Percentiles rank a stretch among this genome's conserved stretches.
phyloP scores from a whole-genome alignment of 2,329 filamentous ascomycete species.

The Lomentospora prolificans region DNA sequence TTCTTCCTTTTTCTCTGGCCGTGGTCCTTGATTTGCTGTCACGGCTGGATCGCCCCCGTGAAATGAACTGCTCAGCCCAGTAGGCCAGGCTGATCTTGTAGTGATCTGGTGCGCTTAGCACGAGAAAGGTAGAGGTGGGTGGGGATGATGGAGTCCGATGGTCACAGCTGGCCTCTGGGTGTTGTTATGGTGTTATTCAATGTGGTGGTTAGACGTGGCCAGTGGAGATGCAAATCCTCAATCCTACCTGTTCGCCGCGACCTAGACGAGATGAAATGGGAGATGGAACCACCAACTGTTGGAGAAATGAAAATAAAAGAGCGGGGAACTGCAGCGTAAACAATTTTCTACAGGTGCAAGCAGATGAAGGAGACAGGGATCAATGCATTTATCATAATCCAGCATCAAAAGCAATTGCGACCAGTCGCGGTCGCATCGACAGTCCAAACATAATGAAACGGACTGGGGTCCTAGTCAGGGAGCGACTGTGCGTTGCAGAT shows the following conservation, averaged over 20 bases:
- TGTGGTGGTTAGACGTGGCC: background rate
- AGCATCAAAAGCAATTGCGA: background rate
- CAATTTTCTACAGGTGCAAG: background rate
- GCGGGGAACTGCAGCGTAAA: background rate
- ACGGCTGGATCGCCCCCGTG: background rate
- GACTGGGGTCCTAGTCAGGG: background rate
- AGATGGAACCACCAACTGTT: background rate
- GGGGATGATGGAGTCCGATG: background rate
- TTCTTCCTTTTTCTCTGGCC: background rate
- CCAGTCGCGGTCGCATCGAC: background rate
- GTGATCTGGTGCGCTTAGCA: background rate
- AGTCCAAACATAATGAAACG: background rate
- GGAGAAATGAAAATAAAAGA: background rate
- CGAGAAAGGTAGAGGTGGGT: background rate
- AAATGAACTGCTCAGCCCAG: background rate
- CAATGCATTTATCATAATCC: background rate
- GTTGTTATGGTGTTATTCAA: background rate
- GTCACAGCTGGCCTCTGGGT: background rate
- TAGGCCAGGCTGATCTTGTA: background rate
- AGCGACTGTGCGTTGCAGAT: constrained; percentile 4
- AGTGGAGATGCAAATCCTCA: background rate
- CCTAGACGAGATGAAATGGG: too few species aligned
- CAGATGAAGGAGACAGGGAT: background rate
- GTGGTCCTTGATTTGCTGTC: background rate
- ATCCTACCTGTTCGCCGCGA: background rate